phyloP scores from a whole-genome alignment of 1,284 basidiomycete genomes.

The Ceratobasidium theobromae region DNA sequence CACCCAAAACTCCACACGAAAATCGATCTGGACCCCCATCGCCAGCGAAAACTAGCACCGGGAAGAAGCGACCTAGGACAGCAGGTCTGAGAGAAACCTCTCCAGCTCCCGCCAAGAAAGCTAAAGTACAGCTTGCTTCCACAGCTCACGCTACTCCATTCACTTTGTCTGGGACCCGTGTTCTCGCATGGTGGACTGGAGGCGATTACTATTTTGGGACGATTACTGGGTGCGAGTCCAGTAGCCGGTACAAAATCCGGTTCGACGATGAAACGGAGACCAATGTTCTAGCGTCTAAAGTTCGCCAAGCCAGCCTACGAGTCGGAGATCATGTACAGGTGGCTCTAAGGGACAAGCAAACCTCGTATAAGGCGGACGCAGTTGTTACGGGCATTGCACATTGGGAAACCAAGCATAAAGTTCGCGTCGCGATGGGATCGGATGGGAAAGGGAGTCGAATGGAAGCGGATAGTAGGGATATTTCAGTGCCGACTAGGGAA shows the following conservation, averaged over 20 bases:
- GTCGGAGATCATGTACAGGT: conserved; percentile 59
- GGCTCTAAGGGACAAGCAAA: conserved; percentile 37
- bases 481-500: conserved; percentile 29
- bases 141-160: conserved; percentile 37
- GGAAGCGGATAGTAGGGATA: neutral
- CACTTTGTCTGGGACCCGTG: conserved; percentile 49
- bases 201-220: conserved; percentile 63
- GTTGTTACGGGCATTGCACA: conserved; percentile 46
- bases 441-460: conserved; percentile 40
- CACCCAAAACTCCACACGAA: conserved; percentile 41
- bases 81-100: neutral
- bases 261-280: conserved; percentile 62
- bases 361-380: conserved; percentile 38
- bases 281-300: conserved; percentile 52
- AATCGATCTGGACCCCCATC: conserved; percentile 21
- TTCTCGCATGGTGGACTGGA: conserved; percentile 67
- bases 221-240: conserved; percentile 44
- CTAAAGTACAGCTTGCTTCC: conserved; percentile 25
- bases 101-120: conserved; percentile 8
- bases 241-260: conserved; percentile 43
- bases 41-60: conserved; percentile 28
- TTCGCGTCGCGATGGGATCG: conserved; percentile 49
- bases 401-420: conserved; percentile 43
- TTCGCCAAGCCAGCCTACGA: conserved; percentile 55
- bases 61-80: conserved; percentile 32